These are phyloP conservation scores for Tephrocybe sp. DNA, from an alignment of 768 basidiomycete genomes.

Conservation along the genomic window DNA sequence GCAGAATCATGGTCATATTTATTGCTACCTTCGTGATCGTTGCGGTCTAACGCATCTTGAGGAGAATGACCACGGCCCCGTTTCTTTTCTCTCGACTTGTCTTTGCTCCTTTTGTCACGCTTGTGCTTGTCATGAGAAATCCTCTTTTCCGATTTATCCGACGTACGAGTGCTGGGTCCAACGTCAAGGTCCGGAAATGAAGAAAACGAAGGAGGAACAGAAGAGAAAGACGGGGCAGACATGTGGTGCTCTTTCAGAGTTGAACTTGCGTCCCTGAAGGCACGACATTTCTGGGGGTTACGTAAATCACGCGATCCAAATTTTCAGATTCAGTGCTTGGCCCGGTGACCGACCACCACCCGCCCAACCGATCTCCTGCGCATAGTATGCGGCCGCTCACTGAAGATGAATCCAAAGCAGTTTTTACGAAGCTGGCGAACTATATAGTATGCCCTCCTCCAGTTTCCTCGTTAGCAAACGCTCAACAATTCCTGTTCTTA, in stretches of 20 bases:
- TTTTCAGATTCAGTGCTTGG: constrained; percentile 8
- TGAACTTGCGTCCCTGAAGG: constrained; percentile 1
- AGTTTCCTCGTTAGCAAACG: background rate
- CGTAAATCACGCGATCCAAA: constrained; percentile 12
- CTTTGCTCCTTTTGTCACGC: constrained; percentile 21
- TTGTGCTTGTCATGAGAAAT: constrained; percentile 23
- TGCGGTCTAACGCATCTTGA: constrained; percentile 14
- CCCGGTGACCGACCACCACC: constrained; percentile 1
- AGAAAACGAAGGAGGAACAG: constrained; percentile 64
- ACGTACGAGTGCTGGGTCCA: constrained; percentile 33
- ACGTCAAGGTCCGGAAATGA: constrained; percentile 69
- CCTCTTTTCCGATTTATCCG: constrained; percentile 13
- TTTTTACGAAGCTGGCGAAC: constrained; percentile 96
- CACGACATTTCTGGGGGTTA: constrained; percentile 5
- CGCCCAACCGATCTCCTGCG: background rate
- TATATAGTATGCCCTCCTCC: constrained; percentile 70
- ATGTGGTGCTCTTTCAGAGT: constrained; percentile 22
- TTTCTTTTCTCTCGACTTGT: constrained; percentile 28
- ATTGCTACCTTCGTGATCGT: background rate
- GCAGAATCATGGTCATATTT: constrained; percentile 25
- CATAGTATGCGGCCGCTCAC: constrained; percentile 87
- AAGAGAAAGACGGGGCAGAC: constrained; percentile 59
- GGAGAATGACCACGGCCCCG: constrained; percentile 24
- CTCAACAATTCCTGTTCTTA: constrained; percentile 2
- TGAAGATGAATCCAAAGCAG: constrained; percentile 94